Conservation (phyloP, 1,284 basidiomycete genomes). For the Boletus semigastroideus region DNA sequence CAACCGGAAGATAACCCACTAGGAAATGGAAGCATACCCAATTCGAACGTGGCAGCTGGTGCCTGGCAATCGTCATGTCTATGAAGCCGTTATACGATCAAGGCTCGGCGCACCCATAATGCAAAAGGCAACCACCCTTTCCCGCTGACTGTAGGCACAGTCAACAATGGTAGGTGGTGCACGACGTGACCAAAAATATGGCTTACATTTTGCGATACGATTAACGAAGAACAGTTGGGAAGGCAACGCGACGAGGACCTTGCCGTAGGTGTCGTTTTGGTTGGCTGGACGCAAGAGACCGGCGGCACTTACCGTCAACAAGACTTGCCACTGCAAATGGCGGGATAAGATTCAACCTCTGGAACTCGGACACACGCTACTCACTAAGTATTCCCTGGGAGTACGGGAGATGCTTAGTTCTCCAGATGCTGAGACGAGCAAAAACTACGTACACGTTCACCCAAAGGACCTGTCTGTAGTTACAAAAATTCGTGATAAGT, state of each 20-base stretch:
- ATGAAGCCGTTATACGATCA: constrained; percentile 1
- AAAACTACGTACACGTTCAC: constrained; percentile 17
- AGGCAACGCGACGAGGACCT: constrained; percentile 22
- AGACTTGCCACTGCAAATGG: constrained; percentile 18
- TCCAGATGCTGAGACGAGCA: background rate
- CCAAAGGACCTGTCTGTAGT: constrained; percentile 6
- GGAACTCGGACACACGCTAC: background rate
- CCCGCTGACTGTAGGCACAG: constrained; percentile 14
- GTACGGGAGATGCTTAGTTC: background rate
- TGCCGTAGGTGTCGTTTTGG: background rate
- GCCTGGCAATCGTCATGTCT: constrained; percentile 12
- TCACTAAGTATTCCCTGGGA: constrained; percentile 18
- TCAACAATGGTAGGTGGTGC: background rate
- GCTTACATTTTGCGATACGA: constrained; percentile 22
- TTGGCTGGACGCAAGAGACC: background rate
- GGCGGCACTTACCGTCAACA: constrained; percentile 16
- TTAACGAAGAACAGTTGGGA: constrained; percentile 22
- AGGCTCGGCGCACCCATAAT: constrained; percentile 17
- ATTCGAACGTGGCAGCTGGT: constrained; percentile 19
- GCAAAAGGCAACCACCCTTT: constrained; percentile 17
- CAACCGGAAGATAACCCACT: background rate
- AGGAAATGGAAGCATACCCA: constrained; percentile 11
- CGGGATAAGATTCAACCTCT: background rate
- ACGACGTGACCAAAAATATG: background rate
- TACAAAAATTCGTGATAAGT: constrained; percentile 18